A percentile compares a stretch with the other conserved stretches of the same genome.
phyloP scores from a whole-genome alignment of 805 yeast genomes.

The Kuraishia ogatae region DNA sequence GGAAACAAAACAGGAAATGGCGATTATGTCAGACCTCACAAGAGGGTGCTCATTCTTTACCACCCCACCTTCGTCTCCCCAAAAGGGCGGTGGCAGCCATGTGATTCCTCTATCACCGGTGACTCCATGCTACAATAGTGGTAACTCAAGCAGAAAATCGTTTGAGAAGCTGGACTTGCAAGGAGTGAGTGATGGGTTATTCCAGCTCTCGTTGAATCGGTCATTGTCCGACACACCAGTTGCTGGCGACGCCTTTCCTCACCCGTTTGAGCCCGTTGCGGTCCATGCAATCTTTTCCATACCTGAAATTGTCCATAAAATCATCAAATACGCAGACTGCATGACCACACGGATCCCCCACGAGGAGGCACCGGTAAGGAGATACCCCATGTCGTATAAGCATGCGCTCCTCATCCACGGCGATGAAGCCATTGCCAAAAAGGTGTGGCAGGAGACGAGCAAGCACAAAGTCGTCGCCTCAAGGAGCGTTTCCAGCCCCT shows the following conservation, averaged over 20 bases:
- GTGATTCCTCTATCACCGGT: neutral
- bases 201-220: neutral
- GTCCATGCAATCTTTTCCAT: conserved; percentile 38
- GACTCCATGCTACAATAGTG: neutral
- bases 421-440: conserved; percentile 35
- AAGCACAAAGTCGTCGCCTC: conserved; percentile 11
- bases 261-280: too few relatives aligned
- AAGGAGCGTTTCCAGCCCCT: conserved; percentile 2
- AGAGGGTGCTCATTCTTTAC: neutral
- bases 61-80: neutral
- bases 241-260: too few relatives aligned
- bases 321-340: conserved; percentile 47
- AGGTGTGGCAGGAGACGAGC: conserved; percentile 26
- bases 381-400: conserved; percentile 59
- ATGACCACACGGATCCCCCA: conserved; percentile 41
- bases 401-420: conserved; percentile 67
- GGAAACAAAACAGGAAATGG: neutral
- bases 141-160: neutral
- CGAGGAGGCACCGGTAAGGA: conserved; percentile 49
- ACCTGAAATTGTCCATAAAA: conserved; percentile 66
- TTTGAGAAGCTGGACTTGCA: neutral
- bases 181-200: neutral
- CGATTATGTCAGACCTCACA: neutral
- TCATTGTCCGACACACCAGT: neutral
- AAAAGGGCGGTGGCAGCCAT: neutral